Evolutionary conservation across 768 basidiomycete genomes (phyloP).

Genomic region (Pleurotus giganteus): DNA sequence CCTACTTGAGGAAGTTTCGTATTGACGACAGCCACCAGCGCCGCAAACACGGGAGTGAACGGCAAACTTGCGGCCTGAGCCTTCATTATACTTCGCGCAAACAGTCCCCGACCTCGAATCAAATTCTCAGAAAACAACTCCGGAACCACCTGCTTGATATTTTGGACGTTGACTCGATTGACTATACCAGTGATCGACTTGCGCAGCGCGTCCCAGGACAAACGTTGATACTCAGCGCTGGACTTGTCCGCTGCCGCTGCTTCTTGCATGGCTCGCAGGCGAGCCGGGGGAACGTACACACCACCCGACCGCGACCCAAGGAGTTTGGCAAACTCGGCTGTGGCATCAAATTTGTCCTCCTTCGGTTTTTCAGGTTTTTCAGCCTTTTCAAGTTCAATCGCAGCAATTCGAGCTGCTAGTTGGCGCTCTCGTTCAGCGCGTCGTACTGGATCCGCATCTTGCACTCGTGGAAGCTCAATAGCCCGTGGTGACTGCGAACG

Average conservation of each 20-base stretch:
- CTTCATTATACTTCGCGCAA: slow-evolving; percentile 95
- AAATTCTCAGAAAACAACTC: slow-evolving; percentile 94
- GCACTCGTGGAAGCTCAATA: slow-evolving; percentile 38
- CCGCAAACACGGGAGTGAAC: slow-evolving; percentile 96
- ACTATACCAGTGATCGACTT: slow-evolving; percentile 99
- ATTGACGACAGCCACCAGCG: slow-evolving; percentile 92
- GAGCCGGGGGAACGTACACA: slow-evolving; percentile 95
- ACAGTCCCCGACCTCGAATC: slow-evolving; percentile 88
- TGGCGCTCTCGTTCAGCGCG: slow-evolving; percentile 78
- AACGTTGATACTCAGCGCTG: slow-evolving; percentile 86
- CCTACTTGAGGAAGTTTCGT: slow-evolving; percentile 97
- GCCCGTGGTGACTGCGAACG: slow-evolving; percentile 38
- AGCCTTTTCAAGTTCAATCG: slow-evolving; percentile 62
- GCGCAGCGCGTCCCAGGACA: slow-evolving; percentile 97
- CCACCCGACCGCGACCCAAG: slow-evolving; percentile 83
- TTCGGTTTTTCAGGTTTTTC: slow-evolving; percentile 50
- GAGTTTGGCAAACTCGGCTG: slow-evolving; percentile 89
- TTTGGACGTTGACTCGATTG: slow-evolving; percentile 96
- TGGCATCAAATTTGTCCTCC: slow-evolving; percentile 59
- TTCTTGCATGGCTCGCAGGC: slow-evolving; percentile 85
- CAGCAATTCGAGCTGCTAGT: slow-evolving; percentile 67
- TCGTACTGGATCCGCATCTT: slow-evolving; percentile 76
- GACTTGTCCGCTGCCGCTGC: slow-evolving; percentile 80
- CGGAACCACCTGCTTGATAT: slow-evolving; percentile 92
- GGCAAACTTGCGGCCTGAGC: slow-evolving; percentile 96